phyloP scores from a whole-genome alignment of 2,329 filamentous ascomycete genomes.

The Phyllosticta ampelicida region DNA sequence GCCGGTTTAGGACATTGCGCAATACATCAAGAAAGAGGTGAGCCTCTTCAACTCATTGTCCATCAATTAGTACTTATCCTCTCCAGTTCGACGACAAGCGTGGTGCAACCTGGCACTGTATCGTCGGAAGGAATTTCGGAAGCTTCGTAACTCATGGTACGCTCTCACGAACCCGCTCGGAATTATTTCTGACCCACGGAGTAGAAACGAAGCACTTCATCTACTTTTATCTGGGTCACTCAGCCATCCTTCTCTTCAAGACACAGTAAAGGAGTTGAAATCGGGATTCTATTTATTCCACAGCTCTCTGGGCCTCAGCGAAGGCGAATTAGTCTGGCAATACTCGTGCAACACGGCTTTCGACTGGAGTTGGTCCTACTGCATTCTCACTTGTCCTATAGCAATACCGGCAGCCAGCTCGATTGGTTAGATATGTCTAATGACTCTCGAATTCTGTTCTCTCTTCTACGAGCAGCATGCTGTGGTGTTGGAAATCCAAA shows the following conservation, averaged over 20 bases:
- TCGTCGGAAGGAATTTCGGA: constrained; percentile 96
- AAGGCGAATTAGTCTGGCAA: not conserved
- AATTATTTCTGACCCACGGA: constrained; percentile 13
- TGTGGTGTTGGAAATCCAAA: not conserved
- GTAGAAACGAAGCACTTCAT: constrained; percentile 99
- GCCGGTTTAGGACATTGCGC: constrained; percentile 70
- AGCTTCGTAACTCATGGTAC: constrained; percentile 97
- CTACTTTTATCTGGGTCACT: constrained; percentile 99
- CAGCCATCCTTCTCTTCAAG: constrained; percentile 97
- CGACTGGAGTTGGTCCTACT: not conserved
- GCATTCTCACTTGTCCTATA: not conserved
- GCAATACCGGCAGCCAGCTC: not conserved
- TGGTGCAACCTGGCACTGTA: constrained; percentile 98
- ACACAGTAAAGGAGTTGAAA: constrained; percentile 59
- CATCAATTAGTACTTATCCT: constrained; percentile 13
- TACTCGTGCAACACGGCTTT: not conserved
- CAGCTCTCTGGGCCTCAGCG: not conserved
- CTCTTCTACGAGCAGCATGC: not conserved
- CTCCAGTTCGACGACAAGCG: constrained; percentile 87
- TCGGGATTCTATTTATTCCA: not conserved
- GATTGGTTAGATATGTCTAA: not conserved
- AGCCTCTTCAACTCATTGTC: constrained; percentile 3
- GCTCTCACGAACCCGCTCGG: constrained; percentile 17
- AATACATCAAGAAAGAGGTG: constrained; percentile 90
- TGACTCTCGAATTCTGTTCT: not conserved